phyloP scores from a whole-genome alignment of 495 filamentous ascomycete genomes.

The Hypoxylon fragiforme region DNA sequence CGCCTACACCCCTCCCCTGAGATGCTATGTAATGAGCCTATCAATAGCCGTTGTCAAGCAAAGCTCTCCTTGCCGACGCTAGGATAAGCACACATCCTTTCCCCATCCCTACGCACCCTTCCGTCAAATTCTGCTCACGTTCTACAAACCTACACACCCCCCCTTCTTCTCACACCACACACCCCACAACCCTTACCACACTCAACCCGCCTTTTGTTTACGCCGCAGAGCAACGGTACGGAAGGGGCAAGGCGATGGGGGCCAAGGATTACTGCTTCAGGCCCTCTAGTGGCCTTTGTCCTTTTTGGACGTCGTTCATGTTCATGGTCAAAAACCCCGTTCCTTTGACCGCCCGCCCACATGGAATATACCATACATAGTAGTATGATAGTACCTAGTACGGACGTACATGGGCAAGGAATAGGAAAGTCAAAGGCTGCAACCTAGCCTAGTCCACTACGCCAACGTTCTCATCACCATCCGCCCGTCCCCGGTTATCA shows the following conservation, averaged over 20 bases:
- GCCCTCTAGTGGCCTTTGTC: conserved; percentile 34
- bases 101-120: conserved; percentile 28
- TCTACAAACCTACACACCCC: conserved; percentile 24
- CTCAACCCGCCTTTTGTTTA: conserved; percentile 25
- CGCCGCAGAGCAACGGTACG: conserved; percentile 31
- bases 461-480: conserved; percentile 40
- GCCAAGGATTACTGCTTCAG: conserved; percentile 39
- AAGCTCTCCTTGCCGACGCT: conserved; percentile 23
- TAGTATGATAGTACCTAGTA: conserved; percentile 30
- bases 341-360: conserved; percentile 39
- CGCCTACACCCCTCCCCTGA: conserved; percentile 12
- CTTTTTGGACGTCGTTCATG: conserved; percentile 35
- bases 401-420: conserved; percentile 5
- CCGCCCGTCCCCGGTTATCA: conserved; percentile 40
- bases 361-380: conserved; percentile 14
- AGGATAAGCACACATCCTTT: conserved; percentile 36
- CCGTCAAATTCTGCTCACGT: conserved; percentile 28
- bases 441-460: conserved; percentile 36
- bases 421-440: conserved; percentile 37
- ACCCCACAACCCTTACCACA: conserved; percentile 1
- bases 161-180: neutral
- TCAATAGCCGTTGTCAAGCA: conserved; percentile 21
- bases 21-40: conserved; percentile 18
- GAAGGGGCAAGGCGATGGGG: conserved; percentile 37
- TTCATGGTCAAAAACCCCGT: conserved; percentile 33